These are phyloP conservation scores for Globisporangium takayamanum DNA, from an alignment of 352 stramenopile species.

Conservation along the genomic window DNA sequence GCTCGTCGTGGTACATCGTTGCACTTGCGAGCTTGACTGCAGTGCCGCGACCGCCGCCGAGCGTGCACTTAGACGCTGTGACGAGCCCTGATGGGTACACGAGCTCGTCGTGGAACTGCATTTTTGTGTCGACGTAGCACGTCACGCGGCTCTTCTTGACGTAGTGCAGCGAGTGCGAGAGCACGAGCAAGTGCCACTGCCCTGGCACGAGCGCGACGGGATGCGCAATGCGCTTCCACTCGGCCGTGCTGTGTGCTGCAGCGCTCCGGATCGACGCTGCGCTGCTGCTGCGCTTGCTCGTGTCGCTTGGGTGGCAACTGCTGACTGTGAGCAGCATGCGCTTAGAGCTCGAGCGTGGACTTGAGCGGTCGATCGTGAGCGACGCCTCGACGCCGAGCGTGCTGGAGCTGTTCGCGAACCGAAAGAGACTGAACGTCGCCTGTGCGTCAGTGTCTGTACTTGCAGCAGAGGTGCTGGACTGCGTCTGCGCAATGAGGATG, in stretches of 20 bases:
- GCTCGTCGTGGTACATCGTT: conserved; percentile 79
- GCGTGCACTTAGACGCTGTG: conserved; percentile 62
- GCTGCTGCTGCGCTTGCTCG: conserved; percentile 15
- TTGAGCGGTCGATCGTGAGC: conserved; percentile 15
- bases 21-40: conserved; percentile 52
- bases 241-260: conserved; percentile 14
- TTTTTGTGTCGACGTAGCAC: conserved; percentile 54
- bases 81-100: conserved; percentile 71
- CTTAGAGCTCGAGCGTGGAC: conserved; percentile 5
- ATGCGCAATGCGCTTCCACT: conserved; percentile 62
- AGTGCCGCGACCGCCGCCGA: conserved; percentile 42
- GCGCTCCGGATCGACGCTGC: conserved; percentile 31
- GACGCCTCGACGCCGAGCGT: conserved; percentile 65
- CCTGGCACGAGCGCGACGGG: conserved; percentile 24
- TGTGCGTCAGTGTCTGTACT: neutral
- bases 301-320: conserved; percentile 35
- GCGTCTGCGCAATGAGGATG: conserved; percentile 11
- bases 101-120: conserved; percentile 68
- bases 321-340: conserved; percentile 42
- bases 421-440: conserved; percentile 64
- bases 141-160: conserved; percentile 82
- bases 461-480: neutral
- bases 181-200: conserved; percentile 67
- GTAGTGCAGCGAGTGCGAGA: conserved; percentile 78
- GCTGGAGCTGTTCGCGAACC: conserved; percentile 62